Conservation (phyloP, 1,139 yeast species). For the Kodamaea ohmeri region DNA sequence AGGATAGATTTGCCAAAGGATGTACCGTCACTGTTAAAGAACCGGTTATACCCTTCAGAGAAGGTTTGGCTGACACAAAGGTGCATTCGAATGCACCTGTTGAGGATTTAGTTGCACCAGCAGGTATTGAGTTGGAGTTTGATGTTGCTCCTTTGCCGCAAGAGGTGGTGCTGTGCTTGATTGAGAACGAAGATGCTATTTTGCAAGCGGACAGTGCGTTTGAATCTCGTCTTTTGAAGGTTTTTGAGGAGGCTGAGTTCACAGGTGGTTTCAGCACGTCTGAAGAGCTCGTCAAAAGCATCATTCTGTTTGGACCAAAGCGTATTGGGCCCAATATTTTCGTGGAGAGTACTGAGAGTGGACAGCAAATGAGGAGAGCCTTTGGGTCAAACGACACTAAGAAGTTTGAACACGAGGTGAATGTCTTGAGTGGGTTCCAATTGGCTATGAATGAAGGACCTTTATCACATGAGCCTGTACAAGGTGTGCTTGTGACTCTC, state of each 20-base stretch:
- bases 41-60: constrained; percentile 94
- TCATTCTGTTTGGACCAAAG: constrained; percentile 76
- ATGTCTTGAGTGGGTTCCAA: constrained; percentile 80
- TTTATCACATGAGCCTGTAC: constrained; percentile 79
- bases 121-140: constrained; percentile 50
- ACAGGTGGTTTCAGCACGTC: constrained; percentile 19
- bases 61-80: constrained; percentile 56
- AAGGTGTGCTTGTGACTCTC: constrained; percentile 65
- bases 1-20: constrained; percentile 83
- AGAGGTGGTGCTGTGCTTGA: constrained; percentile 49
- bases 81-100: constrained; percentile 17
- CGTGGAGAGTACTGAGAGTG: constrained; percentile 47
- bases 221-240: constrained; percentile 27
- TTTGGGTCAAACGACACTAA: constrained; percentile 18
- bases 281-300: constrained; percentile 37
- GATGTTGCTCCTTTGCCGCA: constrained; percentile 59
- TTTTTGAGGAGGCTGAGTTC: constrained; percentile 26
- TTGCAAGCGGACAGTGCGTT: constrained; percentile 17
- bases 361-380: constrained; percentile 33
- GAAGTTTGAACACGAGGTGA: constrained; percentile 56
- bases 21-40: constrained; percentile 83
- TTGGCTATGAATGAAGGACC: constrained; percentile 85
- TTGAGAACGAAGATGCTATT: constrained; percentile 42
- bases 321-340: constrained; percentile 75
- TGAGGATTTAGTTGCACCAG: constrained; percentile 28